phyloP scores from a whole-genome alignment of 2,329 filamentous ascomycete species.

The Clonostachys byssicola region DNA sequence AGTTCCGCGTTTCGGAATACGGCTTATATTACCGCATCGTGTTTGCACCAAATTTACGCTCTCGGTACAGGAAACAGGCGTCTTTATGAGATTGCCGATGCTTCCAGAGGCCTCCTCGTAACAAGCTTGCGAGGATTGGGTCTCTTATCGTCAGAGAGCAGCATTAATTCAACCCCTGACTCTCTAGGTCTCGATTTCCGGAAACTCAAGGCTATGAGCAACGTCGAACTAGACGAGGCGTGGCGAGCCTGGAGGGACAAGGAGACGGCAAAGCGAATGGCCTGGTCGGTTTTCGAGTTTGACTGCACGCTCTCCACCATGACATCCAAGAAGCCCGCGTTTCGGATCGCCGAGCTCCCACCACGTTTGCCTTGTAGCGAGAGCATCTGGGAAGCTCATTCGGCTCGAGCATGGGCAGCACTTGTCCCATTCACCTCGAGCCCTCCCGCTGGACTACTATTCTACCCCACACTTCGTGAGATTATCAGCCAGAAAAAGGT shows the following conservation, averaged over 20 bases:
- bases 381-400: slow-evolving; percentile 18
- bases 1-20: slow-evolving; percentile 9
- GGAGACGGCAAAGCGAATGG: slow-evolving; percentile 15
- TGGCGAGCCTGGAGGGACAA: slow-evolving; percentile 15
- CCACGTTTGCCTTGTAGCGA: slow-evolving; percentile 17
- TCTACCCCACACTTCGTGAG: slow-evolving; percentile 1
- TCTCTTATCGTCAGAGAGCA: slow-evolving; percentile 12
- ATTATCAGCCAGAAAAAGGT: slow-evolving; percentile 4
- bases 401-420: slow-evolving; percentile 16
- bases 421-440: background rate
- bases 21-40: slow-evolving; percentile 17
- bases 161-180: slow-evolving; percentile 3
- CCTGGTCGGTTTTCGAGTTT: slow-evolving; percentile 23
- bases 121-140: slow-evolving; percentile 17
- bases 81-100: slow-evolving; percentile 19
- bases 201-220: background rate
- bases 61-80: slow-evolving; percentile 21
- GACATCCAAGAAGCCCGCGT: slow-evolving; percentile 16
- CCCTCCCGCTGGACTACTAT: slow-evolving; percentile 6
- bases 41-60: slow-evolving; percentile 22
- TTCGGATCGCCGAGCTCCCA: slow-evolving; percentile 20
- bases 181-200: background rate
- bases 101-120: slow-evolving; percentile 17
- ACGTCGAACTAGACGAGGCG: slow-evolving; percentile 2
- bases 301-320: slow-evolving; percentile 23